Evolutionary conservation across 257 asterid species (phyloP).

Genomic region (Solanum sejunctum): DNA sequence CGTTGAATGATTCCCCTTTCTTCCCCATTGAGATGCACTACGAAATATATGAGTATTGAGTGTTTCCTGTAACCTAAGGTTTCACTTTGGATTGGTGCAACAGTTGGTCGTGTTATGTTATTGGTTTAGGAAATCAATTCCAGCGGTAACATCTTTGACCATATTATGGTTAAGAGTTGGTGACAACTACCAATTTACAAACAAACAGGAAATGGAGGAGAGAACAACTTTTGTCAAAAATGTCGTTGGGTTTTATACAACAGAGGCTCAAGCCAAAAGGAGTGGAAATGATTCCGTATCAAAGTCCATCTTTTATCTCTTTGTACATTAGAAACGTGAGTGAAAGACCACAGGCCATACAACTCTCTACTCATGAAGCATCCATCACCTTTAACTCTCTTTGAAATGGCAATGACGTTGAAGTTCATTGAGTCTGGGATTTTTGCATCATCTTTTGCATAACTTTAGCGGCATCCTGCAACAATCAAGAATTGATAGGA

Average conservation of each 20-base stretch:
- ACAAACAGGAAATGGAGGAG: no score
- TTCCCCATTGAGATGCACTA: no score
- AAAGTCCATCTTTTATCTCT: not conserved
- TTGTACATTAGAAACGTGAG: not conserved
- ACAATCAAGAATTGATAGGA: not conserved
- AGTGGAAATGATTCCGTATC: not conserved
- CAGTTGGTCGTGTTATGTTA: no score
- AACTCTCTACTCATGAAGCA: not conserved
- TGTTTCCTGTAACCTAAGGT: no score
- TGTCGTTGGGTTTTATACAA: not conserved
- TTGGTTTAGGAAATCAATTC: not conserved
- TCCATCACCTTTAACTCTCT: slow-evolving; percentile 24
- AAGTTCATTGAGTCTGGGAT: slow-evolving; percentile 68
- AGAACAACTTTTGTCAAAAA: not conserved
- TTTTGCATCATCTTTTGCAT: slow-evolving; percentile 19
- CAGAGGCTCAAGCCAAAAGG: not conserved
- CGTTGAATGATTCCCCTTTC: no score
- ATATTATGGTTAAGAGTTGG: not conserved
- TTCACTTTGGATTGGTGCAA: no score
- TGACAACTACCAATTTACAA: not conserved
- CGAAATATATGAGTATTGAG: no score
- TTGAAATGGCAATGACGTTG: slow-evolving; percentile 67
- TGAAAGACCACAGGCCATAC: not conserved
- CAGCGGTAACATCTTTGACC: not conserved
- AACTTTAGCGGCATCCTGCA: slow-evolving; percentile 73